Base-by-base conservation (phyloP, 2,329 filamentous ascomycete species). In the Trichoderma citrinoviride region DNA sequence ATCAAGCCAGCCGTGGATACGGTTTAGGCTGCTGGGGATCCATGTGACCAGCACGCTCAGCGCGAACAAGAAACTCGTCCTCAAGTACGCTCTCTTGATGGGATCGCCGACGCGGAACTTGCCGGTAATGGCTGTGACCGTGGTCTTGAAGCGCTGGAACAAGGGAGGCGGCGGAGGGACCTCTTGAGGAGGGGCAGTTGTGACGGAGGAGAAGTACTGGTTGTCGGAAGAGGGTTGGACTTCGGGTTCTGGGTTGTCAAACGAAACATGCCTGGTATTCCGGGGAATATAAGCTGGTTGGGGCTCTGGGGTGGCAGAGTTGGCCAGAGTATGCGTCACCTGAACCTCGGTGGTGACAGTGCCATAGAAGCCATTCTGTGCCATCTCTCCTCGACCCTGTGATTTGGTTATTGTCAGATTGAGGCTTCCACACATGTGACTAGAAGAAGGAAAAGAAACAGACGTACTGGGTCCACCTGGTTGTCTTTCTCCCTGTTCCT, bases 21-120 rank as follows among this genome's bases (percentile, higher is more conserved):
- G 83, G 75, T 94, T 94, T 72, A 91, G 82, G 65, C 87, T 90
- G 69, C 87, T 90, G 6, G 85, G 85, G 4, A 84, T 86, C 85
- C 85, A 87, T 3, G 85, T 87, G 47, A 87, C 83, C 40, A 87
- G 77, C 27, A 87, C 84, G 54, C 83, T 86, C 65, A 87, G 79
- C 53, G 84, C 83, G 69, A 87, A 87, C 12, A 87, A 81, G 70
- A 87, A 85, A 27, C 83, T 86, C 7, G 85, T 87, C 15, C 84
- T 81, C 49, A 87, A 78, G 70, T 87, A 87, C 10, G 85, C 84
- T 5, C 85, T 77, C 77, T 87, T 87, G 68, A 87, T 79, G 1
- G 84, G 83, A 73, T 87, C 85, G 68, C 75, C 73, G 43, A 78
- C 70, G 50, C 73, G 69, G 57, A 78, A 78, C 57, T 75, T 77